These are phyloP conservation scores for Vachellia collinsii DNA, from an alignment of 306 rosid genomes.

Conservation along the genomic window DNA sequence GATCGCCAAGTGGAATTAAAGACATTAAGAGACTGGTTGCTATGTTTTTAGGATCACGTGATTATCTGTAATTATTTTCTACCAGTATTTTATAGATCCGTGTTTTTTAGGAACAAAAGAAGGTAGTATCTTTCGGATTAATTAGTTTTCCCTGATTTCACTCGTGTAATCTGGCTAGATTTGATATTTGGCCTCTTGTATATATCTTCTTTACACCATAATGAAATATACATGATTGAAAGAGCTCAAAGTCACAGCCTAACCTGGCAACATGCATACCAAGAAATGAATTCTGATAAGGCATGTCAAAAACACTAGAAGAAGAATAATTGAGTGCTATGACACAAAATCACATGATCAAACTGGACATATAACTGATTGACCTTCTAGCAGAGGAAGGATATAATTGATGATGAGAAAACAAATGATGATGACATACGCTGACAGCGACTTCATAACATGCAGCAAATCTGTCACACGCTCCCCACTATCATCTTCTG, in stretches of 20 bases:
- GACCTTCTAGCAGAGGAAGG: slow-evolving; percentile 26
- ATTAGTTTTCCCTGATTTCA: neutral
- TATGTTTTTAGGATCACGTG: neutral
- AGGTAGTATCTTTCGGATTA: neutral
- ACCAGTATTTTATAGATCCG: neutral
- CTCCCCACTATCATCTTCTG: slow-evolving; percentile 88
- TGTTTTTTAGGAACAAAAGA: neutral
- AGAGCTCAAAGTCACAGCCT: neutral
- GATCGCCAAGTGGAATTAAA: slow-evolving; percentile 28
- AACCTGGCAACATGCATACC: slow-evolving; percentile 29
- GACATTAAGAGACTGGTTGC: slow-evolving; percentile 10
- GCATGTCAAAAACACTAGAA: slow-evolving; percentile 15
- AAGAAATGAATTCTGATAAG: slow-evolving; percentile 27
- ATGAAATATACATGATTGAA: neutral
- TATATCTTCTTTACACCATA: neutral
- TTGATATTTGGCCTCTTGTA: neutral
- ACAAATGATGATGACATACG: slow-evolving; percentile 62
- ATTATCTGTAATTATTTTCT: neutral
- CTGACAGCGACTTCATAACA: slow-evolving; percentile 98
- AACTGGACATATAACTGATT: neutral
- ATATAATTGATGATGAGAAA: slow-evolving; percentile 29
- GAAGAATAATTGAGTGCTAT: slow-evolving; percentile 16
- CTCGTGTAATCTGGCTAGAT: neutral
- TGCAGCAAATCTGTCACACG: slow-evolving; percentile 91
- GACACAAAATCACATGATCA: neutral